Evolutionary conservation across 768 basidiomycete genomes (phyloP).

Genomic region (Leccinum fibrillosum): DNA sequence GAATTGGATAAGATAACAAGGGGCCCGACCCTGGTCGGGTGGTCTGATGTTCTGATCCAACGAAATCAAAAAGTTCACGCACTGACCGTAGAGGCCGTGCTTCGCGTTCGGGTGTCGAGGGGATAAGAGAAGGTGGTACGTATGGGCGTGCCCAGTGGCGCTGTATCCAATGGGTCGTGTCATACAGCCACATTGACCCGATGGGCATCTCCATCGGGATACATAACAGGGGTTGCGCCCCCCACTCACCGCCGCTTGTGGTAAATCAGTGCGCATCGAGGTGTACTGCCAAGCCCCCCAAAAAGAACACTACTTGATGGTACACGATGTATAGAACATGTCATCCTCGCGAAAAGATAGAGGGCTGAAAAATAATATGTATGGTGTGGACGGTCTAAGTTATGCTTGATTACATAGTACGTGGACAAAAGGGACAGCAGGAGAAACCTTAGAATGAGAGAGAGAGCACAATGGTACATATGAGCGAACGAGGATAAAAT

Average conservation of each 20-base stretch:
- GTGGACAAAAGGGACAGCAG: background rate
- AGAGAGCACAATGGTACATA: slow-evolving; percentile 13
- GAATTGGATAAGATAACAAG: background rate
- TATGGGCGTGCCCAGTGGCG: background rate
- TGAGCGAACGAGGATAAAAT: slow-evolving; percentile 13
- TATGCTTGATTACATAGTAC: background rate
- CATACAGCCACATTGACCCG: background rate
- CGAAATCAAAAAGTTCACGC: background rate
- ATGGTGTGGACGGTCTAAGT: slow-evolving; percentile 1
- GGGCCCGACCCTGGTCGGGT: background rate
- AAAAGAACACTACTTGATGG: background rate
- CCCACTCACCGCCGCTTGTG: background rate
- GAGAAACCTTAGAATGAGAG: background rate
- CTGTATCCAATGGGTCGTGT: background rate
- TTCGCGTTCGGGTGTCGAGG: background rate
- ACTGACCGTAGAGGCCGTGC: background rate
- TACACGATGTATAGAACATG: background rate
- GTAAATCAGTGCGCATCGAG: too few relatives aligned
- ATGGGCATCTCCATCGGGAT: background rate
- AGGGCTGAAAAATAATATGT: background rate
- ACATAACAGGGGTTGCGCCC: background rate
- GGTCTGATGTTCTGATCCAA: background rate
- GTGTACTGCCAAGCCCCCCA: background rate
- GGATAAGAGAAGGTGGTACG: background rate
- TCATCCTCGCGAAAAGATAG: background rate